Base-by-base conservation (phyloP, 441 rosid species). In the Populus hybrid region DNA sequence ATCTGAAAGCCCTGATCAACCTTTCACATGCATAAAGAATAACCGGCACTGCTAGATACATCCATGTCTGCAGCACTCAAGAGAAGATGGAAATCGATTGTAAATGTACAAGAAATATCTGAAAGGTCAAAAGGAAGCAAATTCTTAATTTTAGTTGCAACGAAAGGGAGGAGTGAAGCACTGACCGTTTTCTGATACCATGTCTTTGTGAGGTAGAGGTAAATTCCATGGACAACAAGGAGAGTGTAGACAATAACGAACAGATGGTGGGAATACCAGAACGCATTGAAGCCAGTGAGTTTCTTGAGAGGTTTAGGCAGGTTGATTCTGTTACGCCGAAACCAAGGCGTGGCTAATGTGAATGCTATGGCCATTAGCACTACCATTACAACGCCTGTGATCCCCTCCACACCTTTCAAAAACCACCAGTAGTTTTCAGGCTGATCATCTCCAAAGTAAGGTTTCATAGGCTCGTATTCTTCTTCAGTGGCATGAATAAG, bases 231-330 rank as follows among this genome's bases (percentile, higher is more conserved):
- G n/a, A n/a, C n/a, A n/a, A n/a, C n/a, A n/a, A n/a, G n/a, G n/a
- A n/a, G n/a, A n/a, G n/a, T n/a, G n/a, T n/a, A n/a, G n/a, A n/a
- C n/a, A 3, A 29, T 29, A 29, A 90, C 87, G 76, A 93, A 91
- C 28, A 88, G 83, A 83, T 93, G 99, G 83, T 93, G 98, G 2
- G 97, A 89, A 76, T 95, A 95, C 99, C 98, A 93, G 76, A 94
- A 94, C 40, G 97, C 97, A 66, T 94, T 94, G 81, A 93, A 94
- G 40, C 99, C 97, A 0, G 97, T 91, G 69, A 95, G 92, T 80
- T 83, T 91, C 81, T 84, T 90, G 4, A 94, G 84, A 36, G 87
- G 86, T 0, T 85, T 89, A 24, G 99, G 99, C 20, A 92, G 77
- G 73, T 89, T 88, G 78, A 93, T 87, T 84, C 79, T 88, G 88